Base-by-base conservation (phyloP, 2,329 filamentous ascomycete species). In the Peltaster fructicola region DNA sequence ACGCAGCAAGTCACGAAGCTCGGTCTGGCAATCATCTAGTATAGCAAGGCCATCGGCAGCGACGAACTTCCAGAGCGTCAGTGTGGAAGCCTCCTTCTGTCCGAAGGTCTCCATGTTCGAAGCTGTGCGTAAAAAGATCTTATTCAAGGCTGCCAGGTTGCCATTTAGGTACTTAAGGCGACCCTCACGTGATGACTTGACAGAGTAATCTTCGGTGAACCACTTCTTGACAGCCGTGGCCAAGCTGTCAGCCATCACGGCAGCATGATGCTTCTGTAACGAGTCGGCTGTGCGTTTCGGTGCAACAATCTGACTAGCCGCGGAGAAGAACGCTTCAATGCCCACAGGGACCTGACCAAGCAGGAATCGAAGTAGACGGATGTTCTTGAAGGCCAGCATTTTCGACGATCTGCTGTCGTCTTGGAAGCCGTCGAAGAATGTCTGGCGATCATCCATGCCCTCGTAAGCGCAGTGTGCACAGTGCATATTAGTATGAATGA, bases 51-150 rank as follows among this genome's bases (percentile, higher is more conserved):
- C 85, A 18, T 70, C 72, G 23, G 71, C 65, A 31, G 80, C 73
- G 48, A 84, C 85, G 56, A 98, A 93, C 1, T 81, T 77, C 27
- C 84, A 65, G 13, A 98, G 61, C 17, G 95, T 73, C 14, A 88
- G 65, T 20, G 81, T 76, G 32, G 73, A 46, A 25, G 43, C 41
- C 25, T 48, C 44, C 25, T 43, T 45, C 8, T 32, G 31, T 7
- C 35, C 36, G 16, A 33, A 38, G 2, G 35, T 22, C 17, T 42
- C 41, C 29, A 40, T 38, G 12, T 27, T 31, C 20, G 37, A 37
- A 6, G 37, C 34, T 10, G 31, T 39, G 11, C 40, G 35, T 12
- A 44, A 27, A 15, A 46, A 27, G 23, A 41, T 30, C 14, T 35
- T 29, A 24, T 31, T 32, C 23, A 38, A 31, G 22, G 34, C 34